Conservation (phyloP, 805 yeast genomes). For the Pichia kluyveri region DNA sequence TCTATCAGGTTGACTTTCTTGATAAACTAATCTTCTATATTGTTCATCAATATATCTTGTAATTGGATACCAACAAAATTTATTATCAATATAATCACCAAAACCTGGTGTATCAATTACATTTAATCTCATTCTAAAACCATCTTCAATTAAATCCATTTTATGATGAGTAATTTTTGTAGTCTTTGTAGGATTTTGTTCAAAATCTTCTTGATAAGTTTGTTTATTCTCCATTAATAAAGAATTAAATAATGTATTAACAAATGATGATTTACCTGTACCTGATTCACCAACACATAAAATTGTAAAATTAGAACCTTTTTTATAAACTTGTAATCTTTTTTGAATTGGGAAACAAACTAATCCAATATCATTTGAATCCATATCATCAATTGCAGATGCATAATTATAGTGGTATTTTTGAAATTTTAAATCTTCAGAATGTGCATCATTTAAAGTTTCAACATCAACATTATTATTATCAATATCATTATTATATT, state of each 20-base stretch:
- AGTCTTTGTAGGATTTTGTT: constrained; percentile 20
- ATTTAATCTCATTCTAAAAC: constrained; percentile 48
- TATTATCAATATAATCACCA: constrained; percentile 61
- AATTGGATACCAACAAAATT: constrained; percentile 58
- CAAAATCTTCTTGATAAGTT: constrained; percentile 17
- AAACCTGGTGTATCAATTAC: constrained; percentile 71
- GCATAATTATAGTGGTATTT: constrained; percentile 20
- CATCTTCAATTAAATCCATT: constrained; percentile 51
- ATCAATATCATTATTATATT: not conserved
- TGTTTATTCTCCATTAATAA: constrained; percentile 21
- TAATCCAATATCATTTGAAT: constrained; percentile 21
- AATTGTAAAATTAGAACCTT: constrained; percentile 69
- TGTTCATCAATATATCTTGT: constrained; percentile 74
- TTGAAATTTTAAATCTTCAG: constrained; percentile 3
- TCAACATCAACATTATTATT: not conserved
- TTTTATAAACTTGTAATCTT: constrained; percentile 28
- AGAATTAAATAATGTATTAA: constrained; percentile 69
- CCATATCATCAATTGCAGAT: constrained; percentile 19
- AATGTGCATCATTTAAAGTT: not conserved
- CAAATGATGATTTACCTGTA: constrained; percentile 71
- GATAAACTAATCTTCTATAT: constrained; percentile 57
- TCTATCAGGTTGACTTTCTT: constrained; percentile 70
- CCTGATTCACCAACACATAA: constrained; percentile 87
- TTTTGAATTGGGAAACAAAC: constrained; percentile 24
- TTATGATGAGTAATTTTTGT: constrained; percentile 27